Evolutionary conservation across 2,329 filamentous ascomycete species (phyloP), one percentile per base, ranked within the genome.

Genomic region (Verticillium albo-atrum): DNA sequence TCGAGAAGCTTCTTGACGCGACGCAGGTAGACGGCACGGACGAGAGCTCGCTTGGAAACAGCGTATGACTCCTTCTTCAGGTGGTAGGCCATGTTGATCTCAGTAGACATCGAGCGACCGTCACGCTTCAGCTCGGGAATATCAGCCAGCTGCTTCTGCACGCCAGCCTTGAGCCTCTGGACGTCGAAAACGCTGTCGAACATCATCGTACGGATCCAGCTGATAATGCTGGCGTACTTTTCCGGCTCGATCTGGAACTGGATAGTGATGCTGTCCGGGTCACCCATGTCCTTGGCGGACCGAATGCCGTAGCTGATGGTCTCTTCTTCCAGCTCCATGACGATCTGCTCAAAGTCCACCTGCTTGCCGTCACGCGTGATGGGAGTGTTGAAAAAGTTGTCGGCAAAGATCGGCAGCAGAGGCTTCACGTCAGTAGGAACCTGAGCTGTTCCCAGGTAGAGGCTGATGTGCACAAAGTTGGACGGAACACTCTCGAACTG

Each of bases 401-500:
- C 91, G 30, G 87, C 88, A 69, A 96, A 98, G 47, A 98, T 82
- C 3, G 89, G 83, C 54, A 98, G 79, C 25, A 99, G 76, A 3
- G 95, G 95, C 70, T 94, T 92, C 61, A 94, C 82, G 63, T 93
- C 85, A n/a, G 89, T 82, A 0, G 93, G 91, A 1, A 97, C 80
- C 32, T 85, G 79, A 2, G 87, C 83, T 1, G 92, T 96, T 57
- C 91, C 91, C 55, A 98, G 79, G 59, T 95, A 86, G 25, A 98
- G 75, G 54, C 86, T 89, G 60, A 98, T 83, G 66, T 94, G 89
- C 6, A 96, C 92, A 72, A 99, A 99, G 70, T 92, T 96, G 61
- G 91, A 96, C 2, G 89, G 89, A 15, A 98, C 92, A 68, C 97
- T 89, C 74, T 99, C 95, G 65, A 96, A 99, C 74, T 99, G 94